Evolutionary conservation across 768 basidiomycete genomes (phyloP).

Genomic region (Obba rivulosa): DNA sequence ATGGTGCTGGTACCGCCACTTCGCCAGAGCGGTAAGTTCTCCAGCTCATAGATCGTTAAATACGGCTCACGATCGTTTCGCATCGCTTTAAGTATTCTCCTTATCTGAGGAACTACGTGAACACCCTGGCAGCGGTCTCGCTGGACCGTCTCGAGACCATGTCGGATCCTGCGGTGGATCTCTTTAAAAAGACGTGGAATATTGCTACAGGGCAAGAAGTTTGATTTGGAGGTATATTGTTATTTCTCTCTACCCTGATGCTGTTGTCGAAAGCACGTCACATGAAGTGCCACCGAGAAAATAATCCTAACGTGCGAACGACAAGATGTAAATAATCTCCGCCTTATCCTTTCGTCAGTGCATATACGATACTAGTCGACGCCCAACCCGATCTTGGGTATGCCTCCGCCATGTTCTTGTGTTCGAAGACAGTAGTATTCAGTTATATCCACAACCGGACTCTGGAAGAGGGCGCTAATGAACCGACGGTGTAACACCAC

Average conservation of each 20-base stretch:
- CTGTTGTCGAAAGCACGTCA: too few species aligned
- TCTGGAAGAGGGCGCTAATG: too few species aligned
- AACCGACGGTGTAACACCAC: too few species aligned
- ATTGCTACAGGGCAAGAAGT: conserved; percentile 58
- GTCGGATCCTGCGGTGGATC: conserved; percentile 47
- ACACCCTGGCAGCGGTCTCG: conserved; percentile 64
- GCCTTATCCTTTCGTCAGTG: too few species aligned
- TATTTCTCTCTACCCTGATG: background rate
- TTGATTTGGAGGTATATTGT: conserved; percentile 10
- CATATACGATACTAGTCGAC: too few species aligned
- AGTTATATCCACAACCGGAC: too few species aligned
- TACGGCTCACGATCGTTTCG: conserved; percentile 3
- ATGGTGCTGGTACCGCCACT: conserved; percentile 90
- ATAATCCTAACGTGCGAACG: too few species aligned
- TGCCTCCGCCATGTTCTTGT: too few species aligned
- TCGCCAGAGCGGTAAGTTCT: conserved; percentile 67
- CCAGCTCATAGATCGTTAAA: background rate
- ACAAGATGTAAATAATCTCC: too few species aligned
- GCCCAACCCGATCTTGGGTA: too few species aligned
- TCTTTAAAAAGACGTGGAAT: conserved; percentile 68
- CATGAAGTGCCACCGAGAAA: too few species aligned
- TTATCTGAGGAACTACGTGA: conserved; percentile 69
- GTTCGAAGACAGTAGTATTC: too few species aligned
- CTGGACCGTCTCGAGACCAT: conserved; percentile 58
- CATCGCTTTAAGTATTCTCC: conserved; percentile 58